Evolutionary conservation across 129 eudicot genomes (phyloP).

Genomic region (Lactuca saligna): DNA sequence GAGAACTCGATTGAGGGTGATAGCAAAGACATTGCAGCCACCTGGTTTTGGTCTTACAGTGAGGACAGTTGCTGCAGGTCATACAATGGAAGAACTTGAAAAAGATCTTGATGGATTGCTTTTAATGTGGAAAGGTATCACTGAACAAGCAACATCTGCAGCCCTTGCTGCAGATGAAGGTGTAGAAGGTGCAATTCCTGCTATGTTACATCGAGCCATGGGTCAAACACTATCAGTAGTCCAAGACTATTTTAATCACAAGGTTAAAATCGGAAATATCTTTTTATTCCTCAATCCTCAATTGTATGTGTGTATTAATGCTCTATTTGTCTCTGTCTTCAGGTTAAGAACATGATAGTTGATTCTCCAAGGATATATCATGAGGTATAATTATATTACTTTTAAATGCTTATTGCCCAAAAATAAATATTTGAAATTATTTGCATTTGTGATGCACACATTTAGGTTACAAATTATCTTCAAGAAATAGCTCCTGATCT

Average conservation of each 20-base stretch:
- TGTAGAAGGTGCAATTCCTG: slow-evolving; percentile 90
- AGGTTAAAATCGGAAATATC: slow-evolving; percentile 40
- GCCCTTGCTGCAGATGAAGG: slow-evolving; percentile 99
- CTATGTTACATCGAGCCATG: slow-evolving; percentile 89
- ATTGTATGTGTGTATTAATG: slow-evolving; percentile 2
- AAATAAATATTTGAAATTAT: neutral
- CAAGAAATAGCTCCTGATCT: slow-evolving; percentile 91
- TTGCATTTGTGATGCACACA: slow-evolving; percentile 13
- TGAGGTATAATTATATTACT: slow-evolving; percentile 53
- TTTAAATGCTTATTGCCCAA: neutral
- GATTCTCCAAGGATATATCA: slow-evolving; percentile 98
- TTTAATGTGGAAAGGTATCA: slow-evolving; percentile 78
- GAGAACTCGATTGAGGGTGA: slow-evolving; percentile 71
- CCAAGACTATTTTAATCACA: slow-evolving; percentile 88
- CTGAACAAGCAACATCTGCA: slow-evolving; percentile 91
- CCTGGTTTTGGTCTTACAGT: slow-evolving; percentile 81
- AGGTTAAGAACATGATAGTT: slow-evolving; percentile 93
- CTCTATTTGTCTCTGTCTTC: slow-evolving; percentile 28
- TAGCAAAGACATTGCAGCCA: slow-evolving; percentile 89
- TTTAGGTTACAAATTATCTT: slow-evolving; percentile 93
- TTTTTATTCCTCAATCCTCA: neutral
- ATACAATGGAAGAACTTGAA: slow-evolving; percentile 76
- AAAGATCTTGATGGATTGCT: slow-evolving; percentile 92
- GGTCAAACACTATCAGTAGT: slow-evolving; percentile 90
- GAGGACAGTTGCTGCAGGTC: slow-evolving; percentile 92